These are phyloP conservation scores for Tetrastigma voinierianum DNA, from an alignment of 164 flowering plant species.

Conservation along the genomic window DNA sequence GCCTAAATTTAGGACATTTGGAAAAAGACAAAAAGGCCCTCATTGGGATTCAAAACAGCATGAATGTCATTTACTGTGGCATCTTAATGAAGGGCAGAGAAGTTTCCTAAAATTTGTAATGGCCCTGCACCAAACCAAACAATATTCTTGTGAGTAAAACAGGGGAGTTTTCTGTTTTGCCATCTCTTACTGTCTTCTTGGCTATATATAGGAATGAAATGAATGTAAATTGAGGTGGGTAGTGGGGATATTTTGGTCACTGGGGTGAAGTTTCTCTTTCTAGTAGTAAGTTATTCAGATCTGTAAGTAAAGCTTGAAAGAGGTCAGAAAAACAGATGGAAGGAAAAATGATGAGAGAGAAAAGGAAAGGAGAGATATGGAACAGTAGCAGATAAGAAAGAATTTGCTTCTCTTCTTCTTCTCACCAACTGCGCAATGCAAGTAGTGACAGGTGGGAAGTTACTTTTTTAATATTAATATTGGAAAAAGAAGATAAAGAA, in stretches of 20 bases:
- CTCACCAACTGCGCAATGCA: slow-evolving; percentile 8
- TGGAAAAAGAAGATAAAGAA: neutral
- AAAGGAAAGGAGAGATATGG: neutral
- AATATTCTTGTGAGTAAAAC: neutral
- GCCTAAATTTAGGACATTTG: too few relatives aligned
- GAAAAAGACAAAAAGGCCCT: too few relatives aligned
- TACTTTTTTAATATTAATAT: slow-evolving; percentile 7
- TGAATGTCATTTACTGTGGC: too few relatives aligned
- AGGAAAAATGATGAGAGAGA: neutral
- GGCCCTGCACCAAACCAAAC: neutral
- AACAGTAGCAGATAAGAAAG: slow-evolving; percentile 5
- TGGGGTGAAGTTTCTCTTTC: neutral
- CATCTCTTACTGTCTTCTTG: neutral
- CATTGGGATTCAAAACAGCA: too few relatives aligned
- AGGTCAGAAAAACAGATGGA: slow-evolving; percentile 1
- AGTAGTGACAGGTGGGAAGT: slow-evolving; percentile 14
- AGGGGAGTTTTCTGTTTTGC: neutral
- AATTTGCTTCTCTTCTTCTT: neutral
- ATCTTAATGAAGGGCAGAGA: too few relatives aligned
- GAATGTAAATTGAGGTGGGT: neutral
- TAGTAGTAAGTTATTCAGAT: neutral
- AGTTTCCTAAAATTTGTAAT: too few relatives aligned
- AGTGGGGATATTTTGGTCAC: neutral
- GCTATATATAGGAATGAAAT: neutral
- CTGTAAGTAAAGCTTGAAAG: slow-evolving; percentile 7